Evolutionary conservation across 163 green algal genomes (phyloP), one percentile per base, ranked within the genome.

Genomic region (Coccomyxa subellipsoidea): DNA sequence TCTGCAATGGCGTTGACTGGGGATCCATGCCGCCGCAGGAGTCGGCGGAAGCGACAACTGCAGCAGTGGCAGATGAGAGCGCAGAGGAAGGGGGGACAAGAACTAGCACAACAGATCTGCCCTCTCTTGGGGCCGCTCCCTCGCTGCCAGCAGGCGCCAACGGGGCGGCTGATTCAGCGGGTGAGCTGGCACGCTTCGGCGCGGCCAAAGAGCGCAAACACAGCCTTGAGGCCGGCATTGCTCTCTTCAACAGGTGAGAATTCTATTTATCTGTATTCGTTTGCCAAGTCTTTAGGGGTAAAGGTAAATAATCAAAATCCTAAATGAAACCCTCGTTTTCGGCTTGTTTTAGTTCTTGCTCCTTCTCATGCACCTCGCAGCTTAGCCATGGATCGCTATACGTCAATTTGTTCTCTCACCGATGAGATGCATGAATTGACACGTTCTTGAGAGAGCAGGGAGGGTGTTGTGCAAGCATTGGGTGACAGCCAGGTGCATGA

Each of bases 211-310:
- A 88, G 69, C 87, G 84, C 79, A 97, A 98, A 90, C 84, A 88
- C 9, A 84, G 84, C 53, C 87, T 97, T 38, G 86, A 91, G 72
- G 84, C 87, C 27, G 95, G 93, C 31, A 85, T 99, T 21, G 85
- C 79, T 10, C 71, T 95, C 40, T 99, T 99, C 94, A 98, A 98
- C 86, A 89, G 96, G 91, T 47, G 40, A 54, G 15, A 6, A 2
- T 10, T 77, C 31, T 36, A 3, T 73, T 1, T 59, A 18, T 2
- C 4, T 73, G 15, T 54, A 38, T 23, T 35, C 15, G n/a, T 76
- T 23, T 76, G 69, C n/a, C 69, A 34, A 29, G 47, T 18, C n/a
- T n/a, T n/a, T n/a, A n/a, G n/a, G n/a, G n/a, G n/a, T n/a, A n/a
- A n/a, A n/a, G n/a, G n/a, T n/a, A n/a, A n/a, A n/a, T n/a, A n/a